Base-by-base conservation (phyloP, 805 yeast species). In the Candida rishiriensis region DNA sequence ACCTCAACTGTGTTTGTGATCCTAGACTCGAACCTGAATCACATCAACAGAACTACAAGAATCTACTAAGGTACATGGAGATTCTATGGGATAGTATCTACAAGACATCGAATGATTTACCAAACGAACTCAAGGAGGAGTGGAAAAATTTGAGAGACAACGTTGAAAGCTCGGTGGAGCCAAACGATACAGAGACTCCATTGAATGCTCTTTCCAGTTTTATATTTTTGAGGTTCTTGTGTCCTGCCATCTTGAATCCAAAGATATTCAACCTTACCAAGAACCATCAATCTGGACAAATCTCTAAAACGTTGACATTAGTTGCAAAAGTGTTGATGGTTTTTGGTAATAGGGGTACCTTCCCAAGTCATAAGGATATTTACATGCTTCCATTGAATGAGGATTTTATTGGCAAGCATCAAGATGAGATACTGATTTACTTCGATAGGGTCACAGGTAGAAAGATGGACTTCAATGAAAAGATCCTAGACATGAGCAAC, bases 241-340 rank as follows among this genome's bases (percentile, higher is more conserved):
- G 97, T 55, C 98, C 99, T 0, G 96, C 96, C 0, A 76, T 91
- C 28, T 66, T 93, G 57, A 90, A 88, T 56, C 99, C 99, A 0
- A 88, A 88, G 55, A 63, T 90, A 39, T 89, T 88, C 61, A 81
- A 82, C 48, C 68, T 93, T 40, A 78, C 88, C 0, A 73, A 77
- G 41, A 71, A 76, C 32, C 91, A 86, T 53, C 88, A 88, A 47
- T 73, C 81, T 9, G 88, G 89, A 2, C 71, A 72, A 10, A 72
- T 81, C 2, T 90, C 88, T 51, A 72, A 96, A 47, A 85, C 96
- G 0, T 64, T 91, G 38, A 88, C 96, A 0, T 64, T 90, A 17
- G 70, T 90, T 5, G 88, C 97, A 10, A 91, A 91, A 59, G 73
- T 83, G 6, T 60, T 91, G 30, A 74, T 90, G 62, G 85, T 85